Evolutionary conservation across 495 filamentous ascomycete species (phyloP), one percentile per base, ranked within the genome.

Genomic region (Aspergillus steynii): DNA sequence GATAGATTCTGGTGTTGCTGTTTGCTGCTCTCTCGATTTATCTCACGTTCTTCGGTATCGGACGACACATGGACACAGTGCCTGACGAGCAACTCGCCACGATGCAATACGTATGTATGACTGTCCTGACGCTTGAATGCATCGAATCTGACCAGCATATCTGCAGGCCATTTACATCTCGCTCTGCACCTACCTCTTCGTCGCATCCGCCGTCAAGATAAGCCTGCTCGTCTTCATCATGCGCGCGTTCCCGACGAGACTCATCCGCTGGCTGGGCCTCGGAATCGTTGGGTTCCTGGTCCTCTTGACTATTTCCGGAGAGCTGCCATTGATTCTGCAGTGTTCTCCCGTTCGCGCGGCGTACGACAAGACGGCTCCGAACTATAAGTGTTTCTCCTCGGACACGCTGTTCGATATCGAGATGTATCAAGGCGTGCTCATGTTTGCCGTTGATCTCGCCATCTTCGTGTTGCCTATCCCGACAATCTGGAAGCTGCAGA

Each of bases 391-490:
- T 29, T 61, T 64, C 46, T 53, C 60, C 8, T 25, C 28, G 4
- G 47, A 63, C 7, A 55, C 61, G n/a, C 12, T 65, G 51, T 63
- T 61, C 14, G 58, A 29, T 3, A 59, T 69, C 10, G 28, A 37
- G 10, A 61, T 69, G 53, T 65, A 65, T 46, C 66, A 69, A 53
- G 63, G 58, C 4, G 59, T 69, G 0, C 20, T 69, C 32, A 69
- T 69, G 66, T 62, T 85, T 59, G 5, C 83, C 14, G 71, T 78
- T 15, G 83, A 85, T 63, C 64, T 83, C 53, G 77, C 75, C 71
- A 82, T 85, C 58, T 62, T 86, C 53, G 28, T 63, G 1, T 71
- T 86, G 5, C 83, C 82, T 12, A 68, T 85, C 34, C 71, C 70
- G 27, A 80, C 78, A 2, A 73, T 85, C 14, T 70, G 69, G 55